These are phyloP conservation scores for Epicoccum sorghinum DNA, from an alignment of 2,329 filamentous ascomycete species.

Conservation along the genomic window DNA sequence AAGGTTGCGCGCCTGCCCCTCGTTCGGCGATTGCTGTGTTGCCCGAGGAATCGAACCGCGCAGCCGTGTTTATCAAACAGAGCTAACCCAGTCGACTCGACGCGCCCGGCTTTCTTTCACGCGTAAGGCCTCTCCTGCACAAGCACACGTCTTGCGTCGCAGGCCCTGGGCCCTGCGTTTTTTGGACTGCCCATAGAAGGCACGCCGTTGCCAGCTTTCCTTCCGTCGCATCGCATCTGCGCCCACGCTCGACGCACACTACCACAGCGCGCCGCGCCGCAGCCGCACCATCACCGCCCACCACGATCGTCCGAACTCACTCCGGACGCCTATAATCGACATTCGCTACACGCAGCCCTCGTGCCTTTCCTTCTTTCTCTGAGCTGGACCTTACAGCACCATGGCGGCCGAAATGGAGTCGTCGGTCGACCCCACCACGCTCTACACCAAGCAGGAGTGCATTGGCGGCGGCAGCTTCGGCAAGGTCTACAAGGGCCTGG, in stretches of 20 bases:
- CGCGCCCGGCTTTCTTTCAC: too few relatives aligned
- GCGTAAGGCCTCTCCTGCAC: too few relatives aligned
- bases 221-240: neutral
- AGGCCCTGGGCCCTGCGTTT: neutral
- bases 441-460: constrained; percentile 80
- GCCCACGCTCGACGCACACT: neutral
- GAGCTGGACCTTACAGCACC: constrained; percentile 1
- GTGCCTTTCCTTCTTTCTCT: neutral
- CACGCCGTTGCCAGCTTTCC: too few relatives aligned
- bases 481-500: constrained; percentile 97
- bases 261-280: neutral
- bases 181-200: neutral
- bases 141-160: too few relatives aligned
- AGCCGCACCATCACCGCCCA: neutral
- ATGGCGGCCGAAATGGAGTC: constrained; percentile 49
- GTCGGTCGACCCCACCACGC: constrained; percentile 79
- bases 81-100: neutral
- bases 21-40: neutral
- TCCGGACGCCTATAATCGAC: neutral
- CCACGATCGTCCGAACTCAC: too few relatives aligned
- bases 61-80: neutral
- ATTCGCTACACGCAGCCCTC: neutral
- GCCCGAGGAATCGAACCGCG: neutral
- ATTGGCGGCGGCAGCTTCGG: constrained; percentile 96
- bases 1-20: neutral